phyloP scores from a whole-genome alignment of 208 protist genomes.

The Crithidia brevicula region DNA sequence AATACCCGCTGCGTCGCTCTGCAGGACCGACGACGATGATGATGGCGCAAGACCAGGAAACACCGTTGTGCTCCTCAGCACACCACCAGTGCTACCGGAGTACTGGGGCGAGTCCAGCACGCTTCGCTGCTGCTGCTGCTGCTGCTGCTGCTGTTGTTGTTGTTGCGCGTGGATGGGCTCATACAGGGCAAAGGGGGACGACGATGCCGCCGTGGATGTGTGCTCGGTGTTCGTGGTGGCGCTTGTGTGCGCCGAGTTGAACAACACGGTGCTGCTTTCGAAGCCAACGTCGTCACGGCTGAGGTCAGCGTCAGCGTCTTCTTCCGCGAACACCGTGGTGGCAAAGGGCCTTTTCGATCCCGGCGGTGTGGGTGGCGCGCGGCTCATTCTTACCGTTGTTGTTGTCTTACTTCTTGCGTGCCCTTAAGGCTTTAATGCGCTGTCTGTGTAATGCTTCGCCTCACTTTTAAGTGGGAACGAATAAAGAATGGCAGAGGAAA shows the following conservation, averaged over 20 bases:
- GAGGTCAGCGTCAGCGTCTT: neutral
- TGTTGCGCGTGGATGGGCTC: slow-evolving; percentile 15
- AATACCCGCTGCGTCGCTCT: slow-evolving; percentile 2
- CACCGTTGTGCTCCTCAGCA: too few species aligned
- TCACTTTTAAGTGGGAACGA: too few species aligned
- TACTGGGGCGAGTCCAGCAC: too few species aligned
- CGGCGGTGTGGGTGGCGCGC: neutral
- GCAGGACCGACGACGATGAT: too few species aligned
- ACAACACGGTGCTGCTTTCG: slow-evolving; percentile 23
- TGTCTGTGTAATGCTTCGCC: too few species aligned
- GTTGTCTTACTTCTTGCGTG: too few species aligned
- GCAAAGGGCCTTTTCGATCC: neutral
- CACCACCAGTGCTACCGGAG: too few species aligned
- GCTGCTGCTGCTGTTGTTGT: neutral
- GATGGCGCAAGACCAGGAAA: too few species aligned
- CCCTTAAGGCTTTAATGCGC: too few species aligned
- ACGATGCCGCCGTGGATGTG: neutral
- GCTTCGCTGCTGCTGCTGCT: slow-evolving; percentile 12
- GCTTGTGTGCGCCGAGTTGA: neutral
- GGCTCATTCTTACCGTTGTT: too few species aligned
- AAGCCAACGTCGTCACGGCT: slow-evolving; percentile 28
- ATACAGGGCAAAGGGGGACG: slow-evolving; percentile 15
- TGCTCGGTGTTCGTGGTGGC: neutral
- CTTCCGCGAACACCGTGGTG: neutral
- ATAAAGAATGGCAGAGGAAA: too few species aligned